Percentiles rank a stretch among this genome's conserved stretches.
phyloP scores from a whole-genome alignment of 805 yeast genomes.

The Wickerhamomyces strasburgensis region DNA sequence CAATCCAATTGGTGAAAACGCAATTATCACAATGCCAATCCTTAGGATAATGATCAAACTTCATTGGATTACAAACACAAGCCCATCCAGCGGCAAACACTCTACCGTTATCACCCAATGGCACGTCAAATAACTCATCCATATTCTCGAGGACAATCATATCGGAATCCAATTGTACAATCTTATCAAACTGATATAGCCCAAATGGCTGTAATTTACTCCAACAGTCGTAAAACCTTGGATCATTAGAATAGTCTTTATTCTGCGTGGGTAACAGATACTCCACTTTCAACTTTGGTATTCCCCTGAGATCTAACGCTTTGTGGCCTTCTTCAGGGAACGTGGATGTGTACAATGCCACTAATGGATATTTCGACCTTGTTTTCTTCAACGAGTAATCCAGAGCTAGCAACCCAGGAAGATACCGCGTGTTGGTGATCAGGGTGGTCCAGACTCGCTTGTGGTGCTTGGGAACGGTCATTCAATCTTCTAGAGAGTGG shows the following conservation, averaged over 20 bases:
- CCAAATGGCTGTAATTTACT: slow-evolving; percentile 53
- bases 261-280: slow-evolving; percentile 38
- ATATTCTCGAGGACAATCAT: slow-evolving; percentile 53
- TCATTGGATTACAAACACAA: slow-evolving; percentile 57
- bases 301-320: slow-evolving; percentile 34
- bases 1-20: slow-evolving; percentile 38
- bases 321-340: slow-evolving; percentile 38
- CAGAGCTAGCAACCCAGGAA: slow-evolving; percentile 47
- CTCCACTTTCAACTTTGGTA: slow-evolving; percentile 37
- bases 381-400: slow-evolving; percentile 40
- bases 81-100: slow-evolving; percentile 58
- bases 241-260: slow-evolving; percentile 44
- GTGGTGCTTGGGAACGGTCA: no score
- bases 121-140: slow-evolving; percentile 53
- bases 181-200: slow-evolving; percentile 44
- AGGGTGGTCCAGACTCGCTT: slow-evolving; percentile 48
- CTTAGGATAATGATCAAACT: slow-evolving; percentile 46
- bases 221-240: slow-evolving; percentile 58
- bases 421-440: slow-evolving; percentile 46
- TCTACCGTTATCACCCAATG: slow-evolving; percentile 28
- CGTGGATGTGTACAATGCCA: slow-evolving; percentile 49
- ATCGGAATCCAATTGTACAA: slow-evolving; percentile 54
- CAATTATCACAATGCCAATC: slow-evolving; percentile 51
- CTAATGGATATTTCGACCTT: slow-evolving; percentile 44
- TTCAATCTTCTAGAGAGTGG: no score